Evolutionary conservation across 78 protist genomes (phyloP).

Genomic region (Cavenderia fasciculata): DNA sequence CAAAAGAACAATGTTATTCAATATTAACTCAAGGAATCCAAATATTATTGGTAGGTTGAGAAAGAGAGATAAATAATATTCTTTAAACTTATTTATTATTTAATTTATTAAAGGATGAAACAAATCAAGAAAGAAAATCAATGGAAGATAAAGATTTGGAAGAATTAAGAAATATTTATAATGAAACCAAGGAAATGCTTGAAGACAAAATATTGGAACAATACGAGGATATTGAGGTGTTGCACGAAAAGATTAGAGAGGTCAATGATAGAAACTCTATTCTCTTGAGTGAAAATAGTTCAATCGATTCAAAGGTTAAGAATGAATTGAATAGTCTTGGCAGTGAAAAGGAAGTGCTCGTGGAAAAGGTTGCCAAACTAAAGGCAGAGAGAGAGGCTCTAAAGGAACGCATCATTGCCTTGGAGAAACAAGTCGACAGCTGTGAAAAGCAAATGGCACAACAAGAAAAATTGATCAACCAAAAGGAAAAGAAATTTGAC

Average conservation of each 20-base stretch:
- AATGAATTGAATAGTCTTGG: background rate
- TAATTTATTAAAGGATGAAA: too few relatives aligned
- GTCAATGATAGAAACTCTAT: background rate
- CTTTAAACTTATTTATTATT: too few relatives aligned
- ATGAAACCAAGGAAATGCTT: constrained; percentile 1
- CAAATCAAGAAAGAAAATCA: too few relatives aligned
- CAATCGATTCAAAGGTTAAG: background rate
- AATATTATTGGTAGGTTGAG: too few relatives aligned
- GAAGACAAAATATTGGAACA: background rate
- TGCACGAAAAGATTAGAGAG: background rate
- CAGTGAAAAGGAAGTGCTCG: background rate
- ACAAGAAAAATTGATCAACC: too few relatives aligned
- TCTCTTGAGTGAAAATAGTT: background rate
- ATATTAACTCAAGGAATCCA: background rate
- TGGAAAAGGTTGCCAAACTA: background rate
- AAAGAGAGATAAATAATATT: too few relatives aligned
- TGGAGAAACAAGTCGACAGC: background rate
- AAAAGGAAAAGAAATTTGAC: too few relatives aligned
- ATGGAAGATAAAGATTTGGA: too few relatives aligned
- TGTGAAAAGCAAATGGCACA: too few relatives aligned
- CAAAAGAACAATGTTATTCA: background rate
- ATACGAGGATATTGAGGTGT: background rate
- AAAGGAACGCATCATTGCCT: background rate
- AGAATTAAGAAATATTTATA: background rate
- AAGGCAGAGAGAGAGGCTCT: background rate